Conservation (phyloP, 805 yeast genomes). For the Candida vaughaniae region DNA sequence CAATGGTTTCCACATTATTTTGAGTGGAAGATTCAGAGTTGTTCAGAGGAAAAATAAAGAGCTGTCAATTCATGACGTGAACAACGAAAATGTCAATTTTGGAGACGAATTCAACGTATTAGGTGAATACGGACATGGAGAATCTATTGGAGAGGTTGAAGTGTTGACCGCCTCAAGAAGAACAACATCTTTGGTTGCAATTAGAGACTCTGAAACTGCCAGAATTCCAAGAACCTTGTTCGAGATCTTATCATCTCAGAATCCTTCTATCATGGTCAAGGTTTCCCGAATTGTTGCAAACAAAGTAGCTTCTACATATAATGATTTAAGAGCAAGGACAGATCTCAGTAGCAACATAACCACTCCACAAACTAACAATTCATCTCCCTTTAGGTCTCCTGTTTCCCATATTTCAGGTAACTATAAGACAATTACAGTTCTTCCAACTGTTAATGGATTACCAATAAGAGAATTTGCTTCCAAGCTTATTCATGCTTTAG, state of each 20-base stretch:
- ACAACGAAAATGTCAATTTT: slow-evolving; percentile 7
- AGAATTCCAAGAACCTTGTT: slow-evolving; percentile 88
- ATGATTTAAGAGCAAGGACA: slow-evolving; percentile 11
- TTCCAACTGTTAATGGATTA: slow-evolving; percentile 78
- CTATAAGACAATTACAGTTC: slow-evolving; percentile 78
- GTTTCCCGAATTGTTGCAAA: slow-evolving; percentile 85
- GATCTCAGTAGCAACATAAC: slow-evolving; percentile 10
- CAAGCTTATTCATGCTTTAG: slow-evolving; percentile 66
- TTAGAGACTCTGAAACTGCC: slow-evolving; percentile 91
- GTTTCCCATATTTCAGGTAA: slow-evolving; percentile 39
- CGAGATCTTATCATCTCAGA: slow-evolving; percentile 76
- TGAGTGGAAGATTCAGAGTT: slow-evolving; percentile 85
- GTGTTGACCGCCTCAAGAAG: slow-evolving; percentile 80
- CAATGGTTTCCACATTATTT: slow-evolving; percentile 84
- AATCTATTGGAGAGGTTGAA: slow-evolving; percentile 92
- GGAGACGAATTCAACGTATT: slow-evolving; percentile 36
- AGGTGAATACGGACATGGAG: slow-evolving; percentile 91
- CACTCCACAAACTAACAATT: slow-evolving; percentile 10
- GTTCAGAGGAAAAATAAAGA: slow-evolving; percentile 29
- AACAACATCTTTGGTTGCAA: slow-evolving; percentile 71
- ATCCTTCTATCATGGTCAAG: slow-evolving; percentile 88
- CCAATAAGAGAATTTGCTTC: slow-evolving; percentile 87
- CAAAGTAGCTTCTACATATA: slow-evolving; percentile 28
- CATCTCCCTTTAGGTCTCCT: slow-evolving; percentile 26
- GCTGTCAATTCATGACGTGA: slow-evolving; percentile 14